phyloP scores from a whole-genome alignment of 371 early-diverging fungal species.

The Quaeritorhiza haematococci region DNA sequence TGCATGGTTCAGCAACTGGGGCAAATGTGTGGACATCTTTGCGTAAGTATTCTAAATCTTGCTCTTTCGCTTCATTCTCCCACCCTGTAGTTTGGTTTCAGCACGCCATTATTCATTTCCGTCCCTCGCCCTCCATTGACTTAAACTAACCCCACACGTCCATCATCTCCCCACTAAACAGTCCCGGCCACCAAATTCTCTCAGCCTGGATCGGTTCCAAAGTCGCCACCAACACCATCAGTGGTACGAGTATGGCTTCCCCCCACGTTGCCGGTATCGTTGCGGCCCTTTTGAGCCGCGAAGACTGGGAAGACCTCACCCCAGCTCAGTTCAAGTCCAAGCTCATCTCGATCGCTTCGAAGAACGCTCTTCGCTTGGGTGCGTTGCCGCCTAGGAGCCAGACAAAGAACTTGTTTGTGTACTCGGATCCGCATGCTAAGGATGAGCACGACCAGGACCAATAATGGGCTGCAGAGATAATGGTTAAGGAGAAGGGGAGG shows the following conservation, averaged over 20 bases:
- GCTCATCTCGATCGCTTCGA: slow-evolving; percentile 19
- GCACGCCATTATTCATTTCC: too few species aligned
- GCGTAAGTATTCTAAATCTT: too few species aligned
- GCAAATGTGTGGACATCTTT: too few species aligned
- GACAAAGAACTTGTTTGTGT: slow-evolving; percentile 21
- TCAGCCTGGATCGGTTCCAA: slow-evolving; percentile 26
- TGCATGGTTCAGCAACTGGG: slow-evolving; percentile 66
- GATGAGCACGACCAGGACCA: too few species aligned
- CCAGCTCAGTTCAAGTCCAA: slow-evolving; percentile 16
- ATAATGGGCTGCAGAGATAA: too few species aligned
- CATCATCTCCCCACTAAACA: not conserved
- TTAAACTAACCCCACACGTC: not conserved
- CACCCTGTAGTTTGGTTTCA: too few species aligned
- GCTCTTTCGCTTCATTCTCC: too few species aligned
- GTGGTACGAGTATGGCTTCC: slow-evolving; percentile 44
- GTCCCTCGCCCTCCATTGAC: not conserved
- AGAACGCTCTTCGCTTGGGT: slow-evolving; percentile 18
- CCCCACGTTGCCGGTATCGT: slow-evolving; percentile 98
- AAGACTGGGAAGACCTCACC: slow-evolving; percentile 9
- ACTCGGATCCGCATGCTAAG: slow-evolving; percentile 23
- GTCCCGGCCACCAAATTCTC: slow-evolving; percentile 27
- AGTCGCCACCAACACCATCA: slow-evolving; percentile 15
- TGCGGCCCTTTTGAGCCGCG: slow-evolving; percentile 48
- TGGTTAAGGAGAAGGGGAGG: too few species aligned
- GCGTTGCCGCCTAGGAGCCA: slow-evolving; percentile 15